Evolutionary conservation across 768 basidiomycete genomes (phyloP).

Genomic region (Naematelia encephala): DNA sequence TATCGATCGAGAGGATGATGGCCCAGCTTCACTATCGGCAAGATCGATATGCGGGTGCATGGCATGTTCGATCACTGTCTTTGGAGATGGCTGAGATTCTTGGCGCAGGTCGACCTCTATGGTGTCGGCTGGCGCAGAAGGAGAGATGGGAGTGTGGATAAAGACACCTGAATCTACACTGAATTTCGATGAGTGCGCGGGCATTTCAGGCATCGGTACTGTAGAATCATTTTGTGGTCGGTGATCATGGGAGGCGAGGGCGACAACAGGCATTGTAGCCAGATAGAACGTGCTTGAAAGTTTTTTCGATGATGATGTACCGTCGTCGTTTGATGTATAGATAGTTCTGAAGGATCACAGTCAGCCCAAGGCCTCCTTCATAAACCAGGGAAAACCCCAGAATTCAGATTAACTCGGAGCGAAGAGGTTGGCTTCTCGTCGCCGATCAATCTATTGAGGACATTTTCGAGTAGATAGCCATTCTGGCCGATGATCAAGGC

Average conservation of each 20-base stretch:
- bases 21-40: conserved; percentile 2
- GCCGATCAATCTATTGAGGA: not conserved
- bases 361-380: not conserved
- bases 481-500: not conserved
- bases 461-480: not conserved
- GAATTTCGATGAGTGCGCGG: not conserved
- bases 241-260: conserved; percentile 9
- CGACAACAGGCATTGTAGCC: conserved; percentile 14
- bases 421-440: not conserved
- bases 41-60: not conserved
- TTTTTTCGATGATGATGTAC: not conserved
- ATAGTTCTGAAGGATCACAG: not conserved
- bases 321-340: not conserved
- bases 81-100: not conserved
- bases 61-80: not conserved
- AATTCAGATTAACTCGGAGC: not conserved
- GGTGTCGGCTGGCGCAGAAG: not conserved
- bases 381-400: not conserved
- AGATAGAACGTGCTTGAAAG: not conserved
- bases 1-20: conserved; percentile 12
- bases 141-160: not conserved
- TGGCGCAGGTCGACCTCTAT: not conserved
- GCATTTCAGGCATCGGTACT: not conserved
- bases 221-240: not conserved
- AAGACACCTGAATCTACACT: not conserved